Evolutionary conservation across 108 stramenopile species (phyloP), one percentile per base, ranked within the genome.

Genomic region (Fragilaria radians): DNA sequence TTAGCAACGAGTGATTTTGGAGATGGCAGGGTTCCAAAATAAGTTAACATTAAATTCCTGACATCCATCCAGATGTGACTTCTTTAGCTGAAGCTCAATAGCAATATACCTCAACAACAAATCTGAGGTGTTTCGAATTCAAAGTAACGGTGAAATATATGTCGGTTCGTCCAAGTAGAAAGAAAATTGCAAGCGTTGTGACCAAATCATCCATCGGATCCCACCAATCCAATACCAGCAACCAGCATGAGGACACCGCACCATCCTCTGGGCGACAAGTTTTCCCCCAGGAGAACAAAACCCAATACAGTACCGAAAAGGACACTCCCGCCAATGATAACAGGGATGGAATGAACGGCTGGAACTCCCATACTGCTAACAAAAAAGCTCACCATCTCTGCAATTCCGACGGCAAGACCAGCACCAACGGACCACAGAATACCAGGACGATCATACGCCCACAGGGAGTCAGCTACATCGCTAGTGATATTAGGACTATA

Each of bases 301-400:
- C 85, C 85, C 25, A 86, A 52, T 19, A 78, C 59, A 14, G 70
- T 57, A 19, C 85, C 85, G 62, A 86, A 82, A 48, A 86, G 27
- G 48, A 86, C 85, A 0, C 65, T 67, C 0, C 85, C 85, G 26
- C 84, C 84, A 55, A 86, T 86, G 42, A 81, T 73, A 27, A 78
- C 62, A 1, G 85, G 85, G 54, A 86, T 86, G 23, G 69, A 59
- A 63, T 86, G 76, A 26, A 63, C 67, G 22, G 85, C 85, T 14
- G 62, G 81, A n/a, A 86, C 85, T 17, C 85, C 85, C 66, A 80
- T 54, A 28, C 78, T 70, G 14, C 29, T 56, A 17, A 86, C 81
- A 49, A 65, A 55, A 45, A 86, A 86, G 31, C 62, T 65, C 5
- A 86, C 52, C 28, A 86, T 82, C 46, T 86, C 85, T 23, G 85